Conservation (phyloP, 2,329 filamentous ascomycete species). For the Mollisiaceae sp. region DNA sequence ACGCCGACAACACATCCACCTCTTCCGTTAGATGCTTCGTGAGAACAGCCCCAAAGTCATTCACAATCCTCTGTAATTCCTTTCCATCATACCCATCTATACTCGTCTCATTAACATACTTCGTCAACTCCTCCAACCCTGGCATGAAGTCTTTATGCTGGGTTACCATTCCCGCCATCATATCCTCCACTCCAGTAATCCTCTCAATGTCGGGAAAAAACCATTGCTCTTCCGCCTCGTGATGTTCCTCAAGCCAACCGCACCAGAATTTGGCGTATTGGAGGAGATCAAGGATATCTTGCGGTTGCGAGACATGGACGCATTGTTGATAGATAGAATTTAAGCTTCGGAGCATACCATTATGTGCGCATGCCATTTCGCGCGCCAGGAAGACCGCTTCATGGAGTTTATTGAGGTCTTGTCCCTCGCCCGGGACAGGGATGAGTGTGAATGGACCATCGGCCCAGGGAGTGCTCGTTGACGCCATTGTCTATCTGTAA, state of each 20-base stretch:
- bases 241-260: conserved; percentile 45
- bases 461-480: conserved; percentile 17
- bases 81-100: conserved; percentile 42
- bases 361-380: conserved; percentile 44
- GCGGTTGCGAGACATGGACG: conserved; percentile 43
- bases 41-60: conserved; percentile 45
- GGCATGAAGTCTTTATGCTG: conserved; percentile 49
- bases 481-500: neutral
- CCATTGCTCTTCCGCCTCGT: conserved; percentile 45
- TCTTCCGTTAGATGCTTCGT: conserved; percentile 47
- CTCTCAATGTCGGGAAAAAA: conserved; percentile 48
- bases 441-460: conserved; percentile 23
- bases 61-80: conserved; percentile 43
- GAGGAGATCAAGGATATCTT: conserved; percentile 44
- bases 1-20: conserved; percentile 45
- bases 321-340: conserved; percentile 46
- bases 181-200: conserved; percentile 43
- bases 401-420: conserved; percentile 15
- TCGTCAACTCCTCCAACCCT: conserved; percentile 42
- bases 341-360: conserved; percentile 45
- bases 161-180: conserved; percentile 49
- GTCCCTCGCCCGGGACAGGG: conserved; percentile 16
- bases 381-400: conserved; percentile 36
- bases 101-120: conserved; percentile 40
- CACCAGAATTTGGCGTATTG: conserved; percentile 26